phyloP scores from a whole-genome alignment of 2,329 filamentous ascomycete genomes.

The Zasmidium cellare region DNA sequence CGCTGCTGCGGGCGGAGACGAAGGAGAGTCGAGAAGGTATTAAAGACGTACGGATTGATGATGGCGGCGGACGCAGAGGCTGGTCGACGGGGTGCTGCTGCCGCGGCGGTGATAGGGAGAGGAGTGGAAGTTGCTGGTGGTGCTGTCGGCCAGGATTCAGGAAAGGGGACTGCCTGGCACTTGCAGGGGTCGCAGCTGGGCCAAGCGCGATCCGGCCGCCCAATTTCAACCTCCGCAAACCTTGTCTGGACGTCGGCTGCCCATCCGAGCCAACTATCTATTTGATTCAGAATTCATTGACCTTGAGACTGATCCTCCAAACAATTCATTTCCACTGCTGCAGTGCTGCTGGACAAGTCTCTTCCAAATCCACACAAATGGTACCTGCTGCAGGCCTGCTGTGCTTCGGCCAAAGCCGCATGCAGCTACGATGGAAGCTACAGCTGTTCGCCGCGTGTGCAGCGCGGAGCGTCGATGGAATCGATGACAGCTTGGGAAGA shows the following conservation, averaged over 20 bases:
- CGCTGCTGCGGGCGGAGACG: constrained; percentile 3
- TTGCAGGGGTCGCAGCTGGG: constrained; percentile 2
- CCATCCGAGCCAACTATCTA: neutral
- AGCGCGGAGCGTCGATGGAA: neutral
- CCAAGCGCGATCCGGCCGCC: neutral
- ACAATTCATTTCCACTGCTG: neutral
- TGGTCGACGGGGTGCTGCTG: constrained; percentile 8
- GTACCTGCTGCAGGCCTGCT: neutral
- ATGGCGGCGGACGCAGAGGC: constrained; percentile 7
- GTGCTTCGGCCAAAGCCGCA: neutral
- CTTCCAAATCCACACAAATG: neutral
- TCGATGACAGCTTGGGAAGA: constrained; percentile 1
- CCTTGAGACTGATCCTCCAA: no score
- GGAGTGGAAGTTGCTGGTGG: constrained; percentile 4
- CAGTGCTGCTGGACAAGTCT: neutral
- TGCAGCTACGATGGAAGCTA: constrained; percentile 4
- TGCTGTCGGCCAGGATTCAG: no score
- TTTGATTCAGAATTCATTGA: no score
- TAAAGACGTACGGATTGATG: constrained; percentile 12
- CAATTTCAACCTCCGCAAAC: constrained; percentile 9
- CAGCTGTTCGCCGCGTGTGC: neutral
- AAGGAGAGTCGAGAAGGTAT: constrained; percentile 18
- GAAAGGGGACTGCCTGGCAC: constrained; percentile 2
- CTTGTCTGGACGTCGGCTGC: constrained; percentile 7
- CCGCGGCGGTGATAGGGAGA: constrained; percentile 6